Evolutionary conservation across 2,329 filamentous ascomycete species (phyloP).

Genomic region (Ophiostoma novo-ulmi): DNA sequence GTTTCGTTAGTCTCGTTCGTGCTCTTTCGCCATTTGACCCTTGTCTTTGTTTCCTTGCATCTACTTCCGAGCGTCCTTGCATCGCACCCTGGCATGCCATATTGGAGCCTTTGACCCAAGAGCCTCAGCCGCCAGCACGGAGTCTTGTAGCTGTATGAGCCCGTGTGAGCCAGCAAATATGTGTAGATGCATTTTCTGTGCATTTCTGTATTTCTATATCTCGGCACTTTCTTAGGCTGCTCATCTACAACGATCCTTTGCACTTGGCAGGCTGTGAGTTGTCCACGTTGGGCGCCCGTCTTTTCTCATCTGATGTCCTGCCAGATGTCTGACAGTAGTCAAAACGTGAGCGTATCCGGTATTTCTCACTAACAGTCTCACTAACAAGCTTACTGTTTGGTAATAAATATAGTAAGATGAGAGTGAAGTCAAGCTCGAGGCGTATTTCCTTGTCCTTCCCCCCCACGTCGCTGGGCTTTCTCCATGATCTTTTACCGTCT

Average conservation of each 20-base stretch:
- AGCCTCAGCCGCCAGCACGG: not conserved
- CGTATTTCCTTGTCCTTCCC: not conserved
- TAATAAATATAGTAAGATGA: not conserved
- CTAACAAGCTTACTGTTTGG: not conserved
- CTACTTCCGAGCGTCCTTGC: not conserved
- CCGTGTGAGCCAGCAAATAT: not conserved
- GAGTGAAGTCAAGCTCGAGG: not conserved
- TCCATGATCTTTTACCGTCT: not conserved
- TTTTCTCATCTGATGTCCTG: not conserved
- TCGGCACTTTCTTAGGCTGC: not conserved
- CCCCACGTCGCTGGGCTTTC: not conserved
- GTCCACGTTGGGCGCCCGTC: conserved; percentile 8
- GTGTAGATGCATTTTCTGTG: not conserved
- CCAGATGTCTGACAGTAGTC: not conserved
- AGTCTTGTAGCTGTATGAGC: not conserved
- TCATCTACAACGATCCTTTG: not conserved
- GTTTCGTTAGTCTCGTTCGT: not conserved
- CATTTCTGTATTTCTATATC: not conserved
- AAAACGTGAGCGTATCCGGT: not conserved
- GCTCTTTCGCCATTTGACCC: not conserved
- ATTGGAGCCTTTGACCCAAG: not conserved
- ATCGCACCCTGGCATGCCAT: not conserved
- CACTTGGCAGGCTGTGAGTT: not conserved
- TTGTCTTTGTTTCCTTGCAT: not conserved
- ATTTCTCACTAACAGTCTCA: not conserved